Percentiles rank a stretch among this genome's conserved stretches.
Evolutionary conservation across 2,329 filamentous ascomycete genomes (phyloP).

Genomic region (Colletotrichum chlorophyti): DNA sequence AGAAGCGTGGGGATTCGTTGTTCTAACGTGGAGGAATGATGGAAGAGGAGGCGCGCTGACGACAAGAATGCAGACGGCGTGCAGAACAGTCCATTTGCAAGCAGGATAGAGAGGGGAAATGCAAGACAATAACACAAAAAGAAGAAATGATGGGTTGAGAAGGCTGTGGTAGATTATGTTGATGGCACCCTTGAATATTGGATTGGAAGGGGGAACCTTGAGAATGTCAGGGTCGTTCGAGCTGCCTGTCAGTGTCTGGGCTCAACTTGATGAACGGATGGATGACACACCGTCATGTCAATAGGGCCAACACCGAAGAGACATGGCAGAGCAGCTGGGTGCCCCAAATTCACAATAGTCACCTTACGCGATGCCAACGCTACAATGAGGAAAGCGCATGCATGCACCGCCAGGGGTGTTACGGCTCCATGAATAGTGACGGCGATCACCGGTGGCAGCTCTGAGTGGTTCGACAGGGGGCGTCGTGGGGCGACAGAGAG

Average conservation of each 20-base stretch:
- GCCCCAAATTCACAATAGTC: too few species aligned
- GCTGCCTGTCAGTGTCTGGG: conserved; percentile 9
- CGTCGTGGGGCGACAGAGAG: conserved; percentile 15
- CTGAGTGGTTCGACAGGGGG: conserved; percentile 18
- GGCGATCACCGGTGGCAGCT: conserved; percentile 17
- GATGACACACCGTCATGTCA: neutral
- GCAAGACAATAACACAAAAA: conserved; percentile 19
- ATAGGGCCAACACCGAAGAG: neutral
- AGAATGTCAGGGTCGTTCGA: conserved; percentile 24
- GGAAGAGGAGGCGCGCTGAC: conserved; percentile 25
- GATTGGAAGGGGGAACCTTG: conserved; percentile 27
- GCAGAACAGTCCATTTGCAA: neutral
- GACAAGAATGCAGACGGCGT: conserved; percentile 24
- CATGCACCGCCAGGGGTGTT: conserved; percentile 17
- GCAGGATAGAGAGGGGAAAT: conserved; percentile 3
- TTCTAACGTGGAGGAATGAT: conserved; percentile 23
- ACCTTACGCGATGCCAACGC: neutral
- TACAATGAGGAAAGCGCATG: conserved; percentile 18
- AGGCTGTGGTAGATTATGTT: neutral
- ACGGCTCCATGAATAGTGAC: conserved; percentile 20
- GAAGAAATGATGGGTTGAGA: neutral
- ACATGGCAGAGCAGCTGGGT: neutral
- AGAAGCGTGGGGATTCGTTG: conserved; percentile 23
- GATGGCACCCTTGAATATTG: conserved; percentile 6
- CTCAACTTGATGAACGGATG: neutral